Base-by-base conservation (phyloP, 805 yeast genomes). In the Cyberlindnera sargentensis region DNA sequence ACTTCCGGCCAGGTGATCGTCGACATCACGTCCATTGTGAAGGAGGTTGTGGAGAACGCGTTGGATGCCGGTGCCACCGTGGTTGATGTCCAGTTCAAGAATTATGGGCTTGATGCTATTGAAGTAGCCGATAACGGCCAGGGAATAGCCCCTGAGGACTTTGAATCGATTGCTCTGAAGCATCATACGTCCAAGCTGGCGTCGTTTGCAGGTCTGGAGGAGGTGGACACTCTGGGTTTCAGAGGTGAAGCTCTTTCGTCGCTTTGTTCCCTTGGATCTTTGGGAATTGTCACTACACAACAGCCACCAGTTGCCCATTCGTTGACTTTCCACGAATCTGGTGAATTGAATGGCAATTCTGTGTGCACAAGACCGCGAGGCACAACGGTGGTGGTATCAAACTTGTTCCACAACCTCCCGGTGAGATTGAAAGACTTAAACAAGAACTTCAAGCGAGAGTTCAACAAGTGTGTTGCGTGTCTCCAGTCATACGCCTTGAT, bases 1-100 rank as follows among this genome's bases (percentile, higher is more conserved):
- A 88, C 96, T 0, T 87, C 97, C 0, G 96, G 96, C 0, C 99
- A 93, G 61, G 98, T 93, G 10, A 84, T 93, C 9, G 75, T 81
- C 5, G 95, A 86, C 53, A 63, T 93, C 36, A 69, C 77, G 0
- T 78, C 91, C 0, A 84, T 86, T 0, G 80, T 84, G 29, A 91
- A 91, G 58, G 99, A 91, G 60, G 65, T 90, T 2, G 71, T 93
- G 3, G 99, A 91, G 55, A 91, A 91, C 59, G 68, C 93, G 29
- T 65, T 91, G 6, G 99, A 93, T 64, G 93, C 97, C 0, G 62
- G 71, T 24, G 75, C 93, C 8, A 69, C 75, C 0, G 76, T 75
- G 41, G 70, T 93, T 29, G 95, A 87, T 39, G 66, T 91, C 11
- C 66, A 67, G 2, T 78, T 91, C 53, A 70, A 70, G 52, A 78